Evolutionary conservation across 345 rosid species (phyloP), one percentile per base, ranked within the genome.

Genomic region (Linum lewisii): DNA sequence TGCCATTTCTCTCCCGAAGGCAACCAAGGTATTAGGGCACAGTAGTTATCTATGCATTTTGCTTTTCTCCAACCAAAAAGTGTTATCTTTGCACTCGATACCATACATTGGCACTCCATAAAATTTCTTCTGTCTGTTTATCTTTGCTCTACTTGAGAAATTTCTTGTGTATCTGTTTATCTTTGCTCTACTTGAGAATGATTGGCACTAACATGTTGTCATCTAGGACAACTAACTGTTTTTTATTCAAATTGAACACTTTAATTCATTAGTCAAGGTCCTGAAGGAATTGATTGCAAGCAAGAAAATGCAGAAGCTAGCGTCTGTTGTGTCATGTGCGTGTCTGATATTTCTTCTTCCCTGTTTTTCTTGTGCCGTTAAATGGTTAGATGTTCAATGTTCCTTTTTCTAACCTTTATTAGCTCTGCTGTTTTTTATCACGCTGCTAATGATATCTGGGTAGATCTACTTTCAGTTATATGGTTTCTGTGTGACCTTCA

Each of bases 21-120:
- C 65, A 69, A 61, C 68, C 62, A 53, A 21, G 73, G 73, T 69
- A 58, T 64, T 45, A 61, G 50, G 55, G 37, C 47, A 54, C 19
- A 37, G 22, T 21, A 50, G 24, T 1, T 11, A 11, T 11, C 47
- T 42, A 7, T 42, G 45, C 16, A 11, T 42, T 16, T 42, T 11
- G 15, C 13, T 42, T 11, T 11, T 42, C 47, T 16, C 47, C 34
- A 29, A 29, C 2, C 0, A 11, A 42, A 42, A 42, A 16, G 47
- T 42, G 47, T 42, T 29, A 42, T 42, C 47, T 16, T 42, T 42
- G 47, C 47, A 42, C 13, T 11, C 18, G 47, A 42, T 42, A 42
- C 1, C 47, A 11, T 42, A 42, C 18, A 11, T 42, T 16, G 5
- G 47, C 18, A 4, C 15, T 29, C 34, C 34, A 29, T 29, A 29